Evolutionary conservation across 495 filamentous ascomycete species (phyloP), one percentile per base, ranked within the genome.

Genomic region (Aspergillus biplanus): DNA sequence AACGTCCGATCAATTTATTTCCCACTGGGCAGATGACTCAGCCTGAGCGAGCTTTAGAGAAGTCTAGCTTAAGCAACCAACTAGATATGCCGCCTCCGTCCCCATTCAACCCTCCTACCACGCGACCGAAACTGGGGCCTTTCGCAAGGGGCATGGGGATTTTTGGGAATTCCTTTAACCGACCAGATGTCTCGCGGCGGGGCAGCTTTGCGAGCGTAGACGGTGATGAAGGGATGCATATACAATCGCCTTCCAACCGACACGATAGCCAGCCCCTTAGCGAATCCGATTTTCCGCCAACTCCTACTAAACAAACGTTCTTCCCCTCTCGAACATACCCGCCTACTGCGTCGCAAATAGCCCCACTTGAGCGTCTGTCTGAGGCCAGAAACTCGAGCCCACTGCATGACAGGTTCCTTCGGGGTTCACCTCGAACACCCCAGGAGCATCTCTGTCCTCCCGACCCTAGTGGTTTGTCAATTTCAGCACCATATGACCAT

Each of bases 261-360:
- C 73, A 74, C 9, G 82, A 87, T 48, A 87, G 85, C 64, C 86
- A 88, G 65, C 78, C 83, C 4, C 80, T 86, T 49, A 83, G 81
- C 42, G 92, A 94, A 65, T 83, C 80, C 46, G 91, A 96, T 21
- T 77, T 96, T 31, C 93, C 93, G 27, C 93, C 93, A 9, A 99
- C 95, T 11, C 95, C 95, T 3, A 98, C 96, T 1, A 98, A 96
- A 75, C 89, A 88, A 65, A 72, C 82, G 15, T 81, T 80, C 59
- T 76, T 78, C 56, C 76, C 77, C 33, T 78, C 78, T 52, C 75
- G 75, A 56, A 78, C 77, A 32, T 78, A 76, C 56, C 78, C 77
- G 27, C 75, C 73, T n/a, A 65, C 69, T 58, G 74, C 69, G 50
- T 77, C 67, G 68, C 82, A 79, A 53, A 75, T 79, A 55, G 69